A percentile compares a stretch with the other conserved stretches of the same genome.
These are phyloP conservation scores for Mrakiaceae sp. DNA, from an alignment of 1,284 basidiomycete species.

Conservation along the genomic window DNA sequence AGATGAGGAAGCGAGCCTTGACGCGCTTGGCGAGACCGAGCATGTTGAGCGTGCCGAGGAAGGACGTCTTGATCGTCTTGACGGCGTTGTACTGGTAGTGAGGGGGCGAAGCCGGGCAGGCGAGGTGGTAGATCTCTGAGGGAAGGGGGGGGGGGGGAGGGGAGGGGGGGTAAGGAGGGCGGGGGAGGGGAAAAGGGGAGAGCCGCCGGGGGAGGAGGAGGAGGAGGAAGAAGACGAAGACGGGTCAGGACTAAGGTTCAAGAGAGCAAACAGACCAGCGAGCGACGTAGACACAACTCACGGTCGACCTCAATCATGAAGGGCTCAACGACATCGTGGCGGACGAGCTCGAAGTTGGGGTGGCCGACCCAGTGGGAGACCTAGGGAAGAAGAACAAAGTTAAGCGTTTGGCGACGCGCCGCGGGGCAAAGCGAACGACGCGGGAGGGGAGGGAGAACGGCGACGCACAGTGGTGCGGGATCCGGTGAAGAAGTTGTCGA, in stretches of 20 bases:
- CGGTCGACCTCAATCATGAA: constrained; percentile 97
- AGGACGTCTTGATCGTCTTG: constrained; percentile 96
- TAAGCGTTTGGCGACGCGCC: too few species aligned
- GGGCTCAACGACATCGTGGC: constrained; percentile 92
- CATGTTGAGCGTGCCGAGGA: constrained; percentile 95
- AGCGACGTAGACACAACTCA: constrained; percentile 37
- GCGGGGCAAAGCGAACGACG: not conserved
- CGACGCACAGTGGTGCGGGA: constrained; percentile 70
- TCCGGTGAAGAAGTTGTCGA: constrained; percentile 98
- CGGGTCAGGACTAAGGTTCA: not conserved
- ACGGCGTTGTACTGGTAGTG: constrained; percentile 93
- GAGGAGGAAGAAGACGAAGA: not conserved
- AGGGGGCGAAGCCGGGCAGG: constrained; percentile 88
- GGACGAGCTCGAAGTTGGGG: constrained; percentile 94
- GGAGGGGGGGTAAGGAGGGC: not conserved
- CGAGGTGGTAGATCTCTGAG: constrained; percentile 88
- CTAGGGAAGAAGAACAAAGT: constrained; percentile 11
- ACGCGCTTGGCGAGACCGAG: constrained; percentile 95
- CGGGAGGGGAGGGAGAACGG: not conserved
- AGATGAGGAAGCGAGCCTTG: constrained; percentile 91
- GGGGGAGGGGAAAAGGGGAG: constrained; percentile 9
- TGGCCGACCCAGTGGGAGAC: constrained; percentile 85
- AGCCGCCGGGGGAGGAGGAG: not conserved
- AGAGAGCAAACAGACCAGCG: too few species aligned
- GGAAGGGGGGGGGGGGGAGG: not conserved